A percentile compares a stretch with the other conserved stretches of the same genome.
Evolutionary conservation across 495 filamentous ascomycete species (phyloP).

Genomic region (Penicillium argentinense): DNA sequence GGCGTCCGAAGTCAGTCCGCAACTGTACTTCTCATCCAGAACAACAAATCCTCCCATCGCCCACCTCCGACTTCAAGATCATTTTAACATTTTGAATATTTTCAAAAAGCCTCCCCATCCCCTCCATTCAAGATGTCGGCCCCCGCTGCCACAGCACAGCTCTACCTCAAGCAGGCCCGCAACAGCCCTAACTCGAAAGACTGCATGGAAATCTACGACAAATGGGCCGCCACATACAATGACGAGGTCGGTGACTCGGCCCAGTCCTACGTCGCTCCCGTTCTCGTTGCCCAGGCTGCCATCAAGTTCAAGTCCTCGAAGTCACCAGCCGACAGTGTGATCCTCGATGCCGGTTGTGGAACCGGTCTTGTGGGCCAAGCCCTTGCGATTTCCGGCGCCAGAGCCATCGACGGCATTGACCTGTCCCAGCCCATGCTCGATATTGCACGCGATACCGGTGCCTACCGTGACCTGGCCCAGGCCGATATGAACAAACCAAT

Average conservation of each 20-base stretch:
- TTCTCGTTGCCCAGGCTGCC: slow-evolving; percentile 34
- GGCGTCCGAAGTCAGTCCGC: background rate
- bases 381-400: slow-evolving; percentile 29
- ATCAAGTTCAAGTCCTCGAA: slow-evolving; percentile 19
- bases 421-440: slow-evolving; percentile 44
- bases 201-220: slow-evolving; percentile 42
- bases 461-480: slow-evolving; percentile 37
- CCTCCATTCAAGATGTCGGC: slow-evolving; percentile 22
- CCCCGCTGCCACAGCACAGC: slow-evolving; percentile 14
- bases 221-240: slow-evolving; percentile 49
- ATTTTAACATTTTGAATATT: no score
- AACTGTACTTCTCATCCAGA: background rate
- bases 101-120: background rate
- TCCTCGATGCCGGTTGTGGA: slow-evolving; percentile 51
- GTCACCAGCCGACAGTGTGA: slow-evolving; percentile 17
- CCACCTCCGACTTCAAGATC: no score
- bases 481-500: slow-evolving; percentile 40
- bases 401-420: slow-evolving; percentile 44
- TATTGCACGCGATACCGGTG: slow-evolving; percentile 37
- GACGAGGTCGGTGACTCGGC: slow-evolving; percentile 36
- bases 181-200: slow-evolving; percentile 22
- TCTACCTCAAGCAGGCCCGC: slow-evolving; percentile 30
- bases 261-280: slow-evolving; percentile 42
- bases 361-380: slow-evolving; percentile 44
- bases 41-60: background rate